phyloP scores from a whole-genome alignment of 1,284 basidiomycete genomes.

The Volvariella surrecta region DNA sequence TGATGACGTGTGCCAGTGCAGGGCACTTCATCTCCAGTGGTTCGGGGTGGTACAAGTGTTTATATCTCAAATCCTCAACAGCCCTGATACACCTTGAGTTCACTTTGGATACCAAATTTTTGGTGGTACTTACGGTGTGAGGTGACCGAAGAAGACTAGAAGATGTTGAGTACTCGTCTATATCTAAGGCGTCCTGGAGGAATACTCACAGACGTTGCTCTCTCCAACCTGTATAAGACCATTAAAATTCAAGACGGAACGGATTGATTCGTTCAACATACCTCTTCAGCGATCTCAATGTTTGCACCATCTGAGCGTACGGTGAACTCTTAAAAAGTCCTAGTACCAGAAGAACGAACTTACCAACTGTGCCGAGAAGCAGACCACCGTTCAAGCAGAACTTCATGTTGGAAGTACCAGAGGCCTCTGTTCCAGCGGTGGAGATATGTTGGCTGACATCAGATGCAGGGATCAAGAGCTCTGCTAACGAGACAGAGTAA shows the following conservation, averaged over 20 bases:
- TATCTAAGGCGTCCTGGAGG: not conserved
- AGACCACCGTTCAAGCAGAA: constrained; percentile 86
- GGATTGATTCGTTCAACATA: constrained; percentile 37
- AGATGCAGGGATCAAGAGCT: constrained; percentile 85
- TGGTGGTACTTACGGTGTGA: constrained; percentile 46
- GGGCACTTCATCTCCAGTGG: constrained; percentile 78
- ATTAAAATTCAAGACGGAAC: not conserved
- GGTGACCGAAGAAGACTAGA: constrained; percentile 76
- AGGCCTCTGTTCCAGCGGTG: constrained; percentile 89
- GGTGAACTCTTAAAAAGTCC: constrained; percentile 2
- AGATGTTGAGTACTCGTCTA: constrained; percentile 5
- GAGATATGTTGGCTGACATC: constrained; percentile 93
- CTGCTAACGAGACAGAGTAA: constrained; percentile 84
- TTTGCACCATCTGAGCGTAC: constrained; percentile 72
- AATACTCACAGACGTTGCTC: constrained; percentile 51
- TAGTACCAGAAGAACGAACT: constrained; percentile 12
- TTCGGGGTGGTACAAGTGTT: constrained; percentile 75
- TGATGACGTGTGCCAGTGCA: constrained; percentile 64
- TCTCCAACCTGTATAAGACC: constrained; percentile 28
- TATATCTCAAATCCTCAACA: constrained; percentile 78
- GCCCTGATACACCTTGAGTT: constrained; percentile 22
- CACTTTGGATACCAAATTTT: not conserved
- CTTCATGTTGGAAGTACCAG: constrained; percentile 91
- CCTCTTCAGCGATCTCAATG: constrained; percentile 92
- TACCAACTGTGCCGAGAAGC: constrained; percentile 65